Conservation (phyloP, 2,329 filamentous ascomycete genomes). For the Ophiocordyceps camponoti-floridani region DNA sequence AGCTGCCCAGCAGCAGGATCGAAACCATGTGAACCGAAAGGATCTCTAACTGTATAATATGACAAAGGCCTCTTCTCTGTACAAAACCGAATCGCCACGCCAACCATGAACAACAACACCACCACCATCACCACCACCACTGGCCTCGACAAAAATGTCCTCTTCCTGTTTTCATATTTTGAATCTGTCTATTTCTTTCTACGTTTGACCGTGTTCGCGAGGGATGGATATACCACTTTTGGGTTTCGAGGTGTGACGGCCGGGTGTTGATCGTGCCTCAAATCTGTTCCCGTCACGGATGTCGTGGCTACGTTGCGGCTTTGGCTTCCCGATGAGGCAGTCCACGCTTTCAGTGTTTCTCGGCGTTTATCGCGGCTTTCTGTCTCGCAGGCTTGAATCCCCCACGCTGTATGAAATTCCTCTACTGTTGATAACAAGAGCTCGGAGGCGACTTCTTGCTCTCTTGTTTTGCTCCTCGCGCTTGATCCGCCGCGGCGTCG, state of each 20-base stretch:
- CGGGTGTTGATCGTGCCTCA: not conserved
- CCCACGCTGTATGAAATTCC: not conserved
- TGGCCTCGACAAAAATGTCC: not conserved
- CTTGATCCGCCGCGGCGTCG: not conserved
- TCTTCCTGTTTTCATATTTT: not conserved
- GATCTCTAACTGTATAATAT: not conserved
- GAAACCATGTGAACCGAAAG: slow-evolving; percentile 27
- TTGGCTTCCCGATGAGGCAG: not conserved
- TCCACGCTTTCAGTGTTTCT: not conserved
- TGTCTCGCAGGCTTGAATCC: too few relatives aligned
- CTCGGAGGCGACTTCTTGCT: not conserved
- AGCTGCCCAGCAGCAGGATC: slow-evolving; percentile 40
- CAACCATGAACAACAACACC: not conserved
- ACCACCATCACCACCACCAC: not conserved
- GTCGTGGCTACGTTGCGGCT: too few relatives aligned
- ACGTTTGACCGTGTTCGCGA: slow-evolving; percentile 1
- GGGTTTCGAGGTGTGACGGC: slow-evolving; percentile 7
- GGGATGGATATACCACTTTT: slow-evolving; percentile 12
- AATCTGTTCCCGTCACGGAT: not conserved
- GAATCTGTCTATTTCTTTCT: not conserved
- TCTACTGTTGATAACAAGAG: too few relatives aligned
- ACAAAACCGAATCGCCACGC: not conserved
- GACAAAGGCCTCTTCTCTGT: not conserved
- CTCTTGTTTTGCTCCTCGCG: not conserved
- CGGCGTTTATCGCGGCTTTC: not conserved